Evolutionary conservation across 306 rosid species (phyloP), one percentile per base, ranked within the genome.

Genomic region (Arachis hypogaea): DNA sequence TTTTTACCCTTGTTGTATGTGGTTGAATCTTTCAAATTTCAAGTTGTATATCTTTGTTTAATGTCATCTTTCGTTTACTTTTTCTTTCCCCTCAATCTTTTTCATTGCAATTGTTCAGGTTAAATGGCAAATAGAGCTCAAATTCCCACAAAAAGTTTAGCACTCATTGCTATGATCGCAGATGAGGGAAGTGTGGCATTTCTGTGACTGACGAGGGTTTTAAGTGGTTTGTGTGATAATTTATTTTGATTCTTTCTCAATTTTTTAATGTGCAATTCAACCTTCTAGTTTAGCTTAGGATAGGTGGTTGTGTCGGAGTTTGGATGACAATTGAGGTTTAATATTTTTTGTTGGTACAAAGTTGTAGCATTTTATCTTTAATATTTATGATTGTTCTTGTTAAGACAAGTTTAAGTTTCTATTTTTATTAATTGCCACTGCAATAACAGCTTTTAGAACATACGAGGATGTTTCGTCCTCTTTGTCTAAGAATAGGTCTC

Each of bases 111-210:
- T 59, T 55, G 9, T 55, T 55, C 68, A 46, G 14, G 71, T 44
- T 64, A 64, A 79, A 91, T 91, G 97, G 97, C 94, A 8, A 85
- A 83, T 58, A 82, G 84, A 84, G 79, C 75, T 80, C 72, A 55
- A 66, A 81, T 87, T 66, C 88, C 85, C 11, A 78, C 83, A 4
- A 82, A 57, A 46, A 91, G 49, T 66, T 85, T 92, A 3, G 87
- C 92, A 0, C 92, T 88, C 63, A 91, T 91, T 75, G 86, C 92
- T n/a, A 88, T 91, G 97, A 91, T 91, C 62, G 97, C 92, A n/a
- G 97, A 91, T 80, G 97, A 91, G 93, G 93, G 88, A 77, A 59
- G 64, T 73, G 42, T 4, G 43, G 2, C 36, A 47, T 71, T 64
- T 75, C n/a, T 66, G 59, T 66, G 73, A 56, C 41, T 65, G 43